Conservation (phyloP, 495 filamentous ascomycete species). For the Aspergillus saccharolyticus region DNA sequence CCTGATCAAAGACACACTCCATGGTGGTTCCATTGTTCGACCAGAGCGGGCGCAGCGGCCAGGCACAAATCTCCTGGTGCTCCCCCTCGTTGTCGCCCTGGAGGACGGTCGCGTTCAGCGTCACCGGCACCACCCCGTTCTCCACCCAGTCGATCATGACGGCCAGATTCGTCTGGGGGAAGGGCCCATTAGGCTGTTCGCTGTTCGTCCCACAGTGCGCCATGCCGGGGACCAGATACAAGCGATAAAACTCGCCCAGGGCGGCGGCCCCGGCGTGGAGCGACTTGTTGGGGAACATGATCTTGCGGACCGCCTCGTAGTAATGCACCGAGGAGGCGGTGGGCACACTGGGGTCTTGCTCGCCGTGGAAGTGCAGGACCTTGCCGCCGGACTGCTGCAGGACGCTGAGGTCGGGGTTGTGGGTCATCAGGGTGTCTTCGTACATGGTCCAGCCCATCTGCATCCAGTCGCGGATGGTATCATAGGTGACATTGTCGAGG, state of each 20-base stretch:
- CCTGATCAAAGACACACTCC: slow-evolving; percentile 42
- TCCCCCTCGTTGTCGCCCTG: slow-evolving; percentile 23
- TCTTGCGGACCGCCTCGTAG: slow-evolving; percentile 43
- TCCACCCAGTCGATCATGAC: slow-evolving; percentile 46
- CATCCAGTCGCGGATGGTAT: slow-evolving; percentile 47
- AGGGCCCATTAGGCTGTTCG: slow-evolving; percentile 39
- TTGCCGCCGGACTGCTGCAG: slow-evolving; percentile 46
- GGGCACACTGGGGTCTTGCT: slow-evolving; percentile 45
- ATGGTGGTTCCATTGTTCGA: slow-evolving; percentile 19
- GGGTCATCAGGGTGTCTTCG: slow-evolving; percentile 21
- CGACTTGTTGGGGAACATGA: slow-evolving; percentile 42
- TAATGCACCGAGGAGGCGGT: slow-evolving; percentile 44
- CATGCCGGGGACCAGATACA: slow-evolving; percentile 50
- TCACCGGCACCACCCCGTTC: slow-evolving; percentile 31
- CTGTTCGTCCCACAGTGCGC: slow-evolving; percentile 41
- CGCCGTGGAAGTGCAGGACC: slow-evolving; percentile 48
- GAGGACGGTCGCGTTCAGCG: slow-evolving; percentile 27
- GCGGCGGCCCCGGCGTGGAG: slow-evolving; percentile 30
- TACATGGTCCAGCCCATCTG: slow-evolving; percentile 15
- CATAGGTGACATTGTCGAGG: slow-evolving; percentile 43
- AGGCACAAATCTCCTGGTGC: slow-evolving; percentile 37
- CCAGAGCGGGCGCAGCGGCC: slow-evolving; percentile 42
- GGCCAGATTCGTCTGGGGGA: slow-evolving; percentile 39
- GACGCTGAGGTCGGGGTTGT: slow-evolving; percentile 41
- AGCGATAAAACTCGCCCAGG: slow-evolving; percentile 44